These are phyloP conservation scores for Russula virescens DNA, from an alignment of 768 basidiomycete species.

Conservation along the genomic window DNA sequence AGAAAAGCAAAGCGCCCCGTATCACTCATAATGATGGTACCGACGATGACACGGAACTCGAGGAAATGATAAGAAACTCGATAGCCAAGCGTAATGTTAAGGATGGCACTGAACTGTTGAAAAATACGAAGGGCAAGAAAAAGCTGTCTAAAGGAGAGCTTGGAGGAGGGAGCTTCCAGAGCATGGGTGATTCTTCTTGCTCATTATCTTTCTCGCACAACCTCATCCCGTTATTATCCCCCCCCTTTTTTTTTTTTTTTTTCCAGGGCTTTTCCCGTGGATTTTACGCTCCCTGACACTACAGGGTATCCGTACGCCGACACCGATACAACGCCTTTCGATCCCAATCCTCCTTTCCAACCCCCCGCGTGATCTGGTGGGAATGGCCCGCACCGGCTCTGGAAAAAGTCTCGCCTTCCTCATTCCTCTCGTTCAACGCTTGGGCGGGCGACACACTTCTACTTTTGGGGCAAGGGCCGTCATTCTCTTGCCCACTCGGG, in stretches of 20 bases:
- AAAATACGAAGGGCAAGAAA: slow-evolving; percentile 67
- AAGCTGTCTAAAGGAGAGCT: slow-evolving; percentile 70
- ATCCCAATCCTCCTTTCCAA: slow-evolving; percentile 79
- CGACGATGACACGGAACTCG: slow-evolving; percentile 50
- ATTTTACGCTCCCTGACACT: slow-evolving; percentile 79
- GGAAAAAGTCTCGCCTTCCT: slow-evolving; percentile 97
- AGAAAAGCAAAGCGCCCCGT: slow-evolving; percentile 1
- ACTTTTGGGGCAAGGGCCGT: slow-evolving; percentile 81
- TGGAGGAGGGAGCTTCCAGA: slow-evolving; percentile 93
- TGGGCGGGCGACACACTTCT: slow-evolving; percentile 74
- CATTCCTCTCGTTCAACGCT: slow-evolving; percentile 82
- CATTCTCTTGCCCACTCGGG: slow-evolving; percentile 87
- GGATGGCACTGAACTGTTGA: slow-evolving; percentile 68
- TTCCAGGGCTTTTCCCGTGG: slow-evolving; percentile 71
- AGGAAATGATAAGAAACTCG: slow-evolving; percentile 59
- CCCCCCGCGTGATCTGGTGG: slow-evolving; percentile 89
- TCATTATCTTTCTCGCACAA: background rate
- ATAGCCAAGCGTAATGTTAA: slow-evolving; percentile 70
- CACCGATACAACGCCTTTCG: slow-evolving; percentile 89
- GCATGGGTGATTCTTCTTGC: slow-evolving; percentile 65
- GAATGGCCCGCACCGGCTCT: slow-evolving; percentile 97
- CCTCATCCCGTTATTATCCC: slow-evolving; percentile 1
- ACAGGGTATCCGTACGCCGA: slow-evolving; percentile 93
- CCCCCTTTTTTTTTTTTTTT: too few relatives aligned
- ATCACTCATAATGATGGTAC: slow-evolving; percentile 32